Evolutionary conservation across 352 stramenopile genomes (phyloP), one percentile per base, ranked within the genome.

Genomic region (Plasmopara halstedii): DNA sequence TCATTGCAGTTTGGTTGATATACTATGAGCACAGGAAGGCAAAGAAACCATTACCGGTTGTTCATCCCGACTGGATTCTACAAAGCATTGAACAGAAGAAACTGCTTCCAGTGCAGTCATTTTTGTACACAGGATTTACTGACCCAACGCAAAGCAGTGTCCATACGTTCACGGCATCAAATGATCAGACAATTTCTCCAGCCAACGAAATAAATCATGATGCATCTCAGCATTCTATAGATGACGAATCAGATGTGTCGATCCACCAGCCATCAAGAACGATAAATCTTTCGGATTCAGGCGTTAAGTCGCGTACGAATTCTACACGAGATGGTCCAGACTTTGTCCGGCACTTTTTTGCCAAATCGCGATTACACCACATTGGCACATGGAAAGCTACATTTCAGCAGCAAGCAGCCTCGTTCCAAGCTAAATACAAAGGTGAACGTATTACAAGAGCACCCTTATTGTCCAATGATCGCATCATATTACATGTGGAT

Each of bases 401-500:
- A 6, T 92, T 91, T 36, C 76, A 91, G 39, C 66, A 86, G 39
- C 70, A 73, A 41, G 72, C 70, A 4, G 44, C 25, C 3, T 71
- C 85, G 29, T 88, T 91, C 27, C 62, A 71, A 25, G 52, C 65
- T 6, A 77, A 83, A 13, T 88, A 88, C 50, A 72, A 64, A 45
- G 76, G 80, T 4, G 34, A 42, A 13, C 35, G 37, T 0, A 62
- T 89, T 23, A 43, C 21, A 10, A 67, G 65, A 38, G 72, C 60
- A 9, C 13, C 62, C 0, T 18, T 56, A 6, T 61, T 48, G 6
- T 83, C 70, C 0, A 63, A 22, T 17, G 46, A 85, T 14, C 79
- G 88, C 0, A 90, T 95, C 32, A 90, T 98, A 32, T 62, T 98
- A 40, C 94, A 98, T 43, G 81, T 98, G 0, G 95, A 98, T 62